Evolutionary conservation across 2,329 filamentous ascomycete genomes (phyloP), one percentile per base, ranked within the genome.

Genomic region (Delphinella strobiligena): DNA sequence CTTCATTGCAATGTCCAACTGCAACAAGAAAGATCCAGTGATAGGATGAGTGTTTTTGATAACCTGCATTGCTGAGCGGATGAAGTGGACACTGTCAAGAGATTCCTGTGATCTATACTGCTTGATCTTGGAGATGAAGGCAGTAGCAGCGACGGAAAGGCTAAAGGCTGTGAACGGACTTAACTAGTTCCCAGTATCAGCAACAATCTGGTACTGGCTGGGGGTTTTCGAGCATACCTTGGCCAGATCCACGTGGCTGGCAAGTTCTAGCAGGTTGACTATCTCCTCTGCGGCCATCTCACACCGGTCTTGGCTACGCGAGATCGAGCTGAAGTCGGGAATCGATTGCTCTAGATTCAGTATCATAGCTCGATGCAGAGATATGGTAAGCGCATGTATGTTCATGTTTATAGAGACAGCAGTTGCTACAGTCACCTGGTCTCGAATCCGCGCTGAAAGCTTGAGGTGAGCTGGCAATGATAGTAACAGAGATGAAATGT

Each of bases 81-180:
- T 71, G 56, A 98, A 96, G 40, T 87, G 79, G 15, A 96, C 65
- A 0, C 87, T 88, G 40, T 89, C 81, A n/a, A 69, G 76, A 48
- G 76, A 82, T 59, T 77, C 83, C 59, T 96, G 88, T 22, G 89
- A 80, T 1, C 88, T 85, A 12, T 82, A 73, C 41, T 82, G 89
- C 61, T 93, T 95, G n/a, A 96, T 69, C 54, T 91, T 95, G 57
- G 96, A 89, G 7, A 96, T 81, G 54, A 95, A 96, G 0, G 96
- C 89, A 37, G 91, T 75, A 16, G 88, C 85, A 10, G 89, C 82
- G n/a, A 96, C 88, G 52, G 95, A 96, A 33, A 98, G 72, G 55
- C 87, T 94, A 61, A 96, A 96, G 0, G 86, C 87, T 51, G 93
- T 82, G 56, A 95, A 96, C 0, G 89, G 86, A 49, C 94, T 94